Evolutionary conservation across 176 grass and related monocot genomes (phyloP).

Genomic region (Leersia perrieri): DNA sequence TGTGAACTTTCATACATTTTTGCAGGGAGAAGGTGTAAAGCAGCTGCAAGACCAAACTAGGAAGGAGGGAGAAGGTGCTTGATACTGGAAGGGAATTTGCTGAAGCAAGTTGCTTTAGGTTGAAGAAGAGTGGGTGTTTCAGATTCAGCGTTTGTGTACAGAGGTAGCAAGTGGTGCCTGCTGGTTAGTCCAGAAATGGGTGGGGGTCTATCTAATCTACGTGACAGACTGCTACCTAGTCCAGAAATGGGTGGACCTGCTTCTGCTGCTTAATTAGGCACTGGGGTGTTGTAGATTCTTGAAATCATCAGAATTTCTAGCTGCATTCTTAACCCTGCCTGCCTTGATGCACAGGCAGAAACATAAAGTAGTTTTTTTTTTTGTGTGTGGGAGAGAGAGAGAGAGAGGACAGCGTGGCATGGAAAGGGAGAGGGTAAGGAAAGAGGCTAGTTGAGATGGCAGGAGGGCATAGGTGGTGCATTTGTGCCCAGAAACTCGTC

Average conservation of each 20-base stretch:
- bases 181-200: not conserved
- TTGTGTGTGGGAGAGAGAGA: not conserved
- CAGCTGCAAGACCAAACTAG: conserved; percentile 5
- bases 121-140: not conserved
- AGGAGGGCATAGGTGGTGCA: not conserved
- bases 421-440: not conserved
- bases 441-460: conserved; percentile 15
- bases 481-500: conserved; percentile 41
- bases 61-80: not conserved
- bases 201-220: not conserved
- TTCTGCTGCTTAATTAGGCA: not conserved
- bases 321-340: not conserved
- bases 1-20: conserved; percentile 2
- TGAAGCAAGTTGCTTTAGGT: too few species aligned
- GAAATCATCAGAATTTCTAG: not conserved
- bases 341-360: not conserved
- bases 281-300: not conserved
- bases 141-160: not conserved
- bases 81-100: not conserved
- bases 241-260: not conserved
- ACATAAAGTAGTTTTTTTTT: too few species aligned
- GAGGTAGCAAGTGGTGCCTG: not conserved
- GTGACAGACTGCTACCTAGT: not conserved
- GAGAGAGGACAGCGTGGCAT: not conserved
- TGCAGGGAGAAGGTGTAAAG: conserved; percentile 31